These are phyloP conservation scores for Lichtheimia ramosa DNA, from an alignment of 371 early-diverging fungal species.

Conservation along the genomic window DNA sequence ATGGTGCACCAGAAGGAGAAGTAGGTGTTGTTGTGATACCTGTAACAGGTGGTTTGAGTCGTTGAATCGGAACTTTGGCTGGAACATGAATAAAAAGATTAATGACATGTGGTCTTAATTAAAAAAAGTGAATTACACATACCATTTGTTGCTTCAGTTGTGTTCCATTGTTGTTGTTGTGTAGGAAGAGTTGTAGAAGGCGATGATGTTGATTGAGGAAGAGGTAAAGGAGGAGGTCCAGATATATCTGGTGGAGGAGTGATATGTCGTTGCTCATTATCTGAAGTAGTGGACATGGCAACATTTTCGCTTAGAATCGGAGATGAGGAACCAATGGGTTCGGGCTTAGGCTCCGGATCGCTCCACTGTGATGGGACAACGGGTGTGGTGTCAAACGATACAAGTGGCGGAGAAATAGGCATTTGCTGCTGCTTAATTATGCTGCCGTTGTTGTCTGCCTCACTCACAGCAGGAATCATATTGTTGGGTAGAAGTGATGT, in stretches of 20 bases:
- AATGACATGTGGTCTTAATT: not conserved
- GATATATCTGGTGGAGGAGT: too few relatives aligned
- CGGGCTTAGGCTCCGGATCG: not conserved
- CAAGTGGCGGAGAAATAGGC: slow-evolving; percentile 12
- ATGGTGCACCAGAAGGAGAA: not conserved
- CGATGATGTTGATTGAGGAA: slow-evolving; percentile 4
- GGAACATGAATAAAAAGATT: not conserved
- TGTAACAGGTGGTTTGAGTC: slow-evolving; percentile 27
- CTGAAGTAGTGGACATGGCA: not conserved
- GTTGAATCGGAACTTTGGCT: slow-evolving; percentile 44
- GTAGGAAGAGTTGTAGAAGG: too few relatives aligned
- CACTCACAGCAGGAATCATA: not conserved
- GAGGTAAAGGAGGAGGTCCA: not conserved
- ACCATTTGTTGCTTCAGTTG: not conserved
- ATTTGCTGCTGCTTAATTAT: not conserved
- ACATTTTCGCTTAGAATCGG: too few relatives aligned
- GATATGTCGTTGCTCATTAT: slow-evolving; percentile 3
- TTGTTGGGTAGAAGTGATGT: too few relatives aligned
- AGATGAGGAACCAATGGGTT: not conserved
- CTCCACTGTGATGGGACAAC: slow-evolving; percentile 18
- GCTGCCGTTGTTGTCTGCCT: not conserved
- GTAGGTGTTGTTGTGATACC: slow-evolving; percentile 9
- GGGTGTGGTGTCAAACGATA: slow-evolving; percentile 11
- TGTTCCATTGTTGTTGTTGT: too few relatives aligned
- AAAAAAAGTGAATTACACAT: not conserved